Evolutionary conservation across 257 asterid species (phyloP), one percentile per base, ranked within the genome.

Genomic region (Ligustrum vulgare): DNA sequence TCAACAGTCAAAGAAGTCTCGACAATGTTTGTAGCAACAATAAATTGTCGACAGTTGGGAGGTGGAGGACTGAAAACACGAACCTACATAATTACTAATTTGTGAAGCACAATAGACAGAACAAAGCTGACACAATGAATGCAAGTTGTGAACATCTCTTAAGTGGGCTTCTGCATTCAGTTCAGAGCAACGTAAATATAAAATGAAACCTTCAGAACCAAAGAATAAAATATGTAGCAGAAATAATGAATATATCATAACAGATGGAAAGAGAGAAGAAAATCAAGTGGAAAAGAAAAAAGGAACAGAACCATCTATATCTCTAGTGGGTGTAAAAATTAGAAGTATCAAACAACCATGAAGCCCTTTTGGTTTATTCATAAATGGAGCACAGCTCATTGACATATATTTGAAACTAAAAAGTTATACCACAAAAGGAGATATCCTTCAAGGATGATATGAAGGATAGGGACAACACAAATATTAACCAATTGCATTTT

Each of bases 1-100:
- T 94, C 98, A 73, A 94, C 97, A 28, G 99, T 94, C 92, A 92
- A 86, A 71, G 99, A 94, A 41, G 97, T 94, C 84, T 94, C 99
- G n/a, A 97, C 98, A 79, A 94, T 92, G 84, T 94, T 94, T 67
- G 99, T 94, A 78, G 99, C 88, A 79, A 94, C 91, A 63, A 92
- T 92, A 84, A 92, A 88, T 77, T 96, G 87, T 80, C 99, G 89
- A 73, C 98, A 94, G 86, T 86, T 91, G 73, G 95, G 90, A 78
- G 97, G 93, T 28, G 98, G 90, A 33, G 91, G 93, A 81, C 75
- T 84, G 81, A 94, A 92, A 70, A 94, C 99, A 73, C 99, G 97
- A 78, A 94, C 87, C 98, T 92, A 87, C 78, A 88, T 71, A 75
- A 31, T 58, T 82, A 82, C 49, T 39, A 54, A 78, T 79, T 37